Conservation (phyloP, 1,284 basidiomycete species). For the Microbotryum intermedium region DNA sequence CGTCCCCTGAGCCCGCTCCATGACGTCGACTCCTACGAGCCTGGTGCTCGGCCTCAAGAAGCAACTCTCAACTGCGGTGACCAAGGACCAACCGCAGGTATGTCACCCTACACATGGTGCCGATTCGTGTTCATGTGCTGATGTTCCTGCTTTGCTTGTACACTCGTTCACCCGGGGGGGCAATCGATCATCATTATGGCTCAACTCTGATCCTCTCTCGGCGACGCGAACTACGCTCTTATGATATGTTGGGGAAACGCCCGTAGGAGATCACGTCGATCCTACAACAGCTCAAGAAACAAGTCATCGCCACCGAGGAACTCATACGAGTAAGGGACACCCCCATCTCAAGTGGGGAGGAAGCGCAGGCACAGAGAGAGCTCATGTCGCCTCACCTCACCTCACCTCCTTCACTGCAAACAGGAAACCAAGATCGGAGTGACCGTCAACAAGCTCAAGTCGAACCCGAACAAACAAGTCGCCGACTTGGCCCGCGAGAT, state of each 20-base stretch:
- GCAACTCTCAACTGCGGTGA: conserved; percentile 17
- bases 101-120: background rate
- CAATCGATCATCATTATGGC: no score
- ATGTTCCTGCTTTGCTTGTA: background rate
- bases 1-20: no score
- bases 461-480: conserved; percentile 61
- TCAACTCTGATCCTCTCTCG: no score
- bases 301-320: conserved; percentile 73
- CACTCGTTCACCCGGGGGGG: background rate
- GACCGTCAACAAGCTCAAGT: conserved; percentile 81
- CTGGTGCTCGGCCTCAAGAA: conserved; percentile 26
- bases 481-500: conserved; percentile 82
- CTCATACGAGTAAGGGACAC: conserved; percentile 66
- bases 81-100: conserved; percentile 24
- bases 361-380: conserved; percentile 1
- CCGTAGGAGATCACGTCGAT: conserved; percentile 61
- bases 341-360: no score
- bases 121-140: background rate
- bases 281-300: conserved; percentile 63
- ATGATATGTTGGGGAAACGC: background rate
- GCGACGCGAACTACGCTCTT: background rate
- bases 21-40: background rate
- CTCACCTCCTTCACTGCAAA: background rate
- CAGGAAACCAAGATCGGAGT: conserved; percentile 87
- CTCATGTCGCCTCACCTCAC: background rate